Percentiles rank a stretch among this genome's conserved stretches.
Evolutionary conservation across 2,329 filamentous ascomycete genomes (phyloP).

Genomic region (Cladophialophora bantiana): DNA sequence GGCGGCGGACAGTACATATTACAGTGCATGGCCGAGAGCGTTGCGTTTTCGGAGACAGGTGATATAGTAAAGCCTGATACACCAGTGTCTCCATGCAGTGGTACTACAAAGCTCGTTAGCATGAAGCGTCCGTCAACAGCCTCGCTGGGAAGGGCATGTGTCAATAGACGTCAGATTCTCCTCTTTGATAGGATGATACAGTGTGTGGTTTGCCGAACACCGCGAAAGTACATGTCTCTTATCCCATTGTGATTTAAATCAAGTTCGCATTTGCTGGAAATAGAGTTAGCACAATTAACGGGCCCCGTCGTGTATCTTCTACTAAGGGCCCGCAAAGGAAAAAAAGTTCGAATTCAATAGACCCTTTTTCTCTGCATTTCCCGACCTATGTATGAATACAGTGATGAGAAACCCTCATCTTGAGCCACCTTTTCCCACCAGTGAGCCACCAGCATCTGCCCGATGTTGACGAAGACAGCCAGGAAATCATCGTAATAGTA

Average conservation of each 20-base stretch:
- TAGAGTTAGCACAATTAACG: not conserved
- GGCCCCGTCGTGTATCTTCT: not conserved
- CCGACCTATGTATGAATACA: conserved; percentile 16
- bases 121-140: not conserved
- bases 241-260: not conserved
- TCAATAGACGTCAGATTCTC: not conserved
- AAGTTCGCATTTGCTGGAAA: not conserved
- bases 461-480: not conserved
- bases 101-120: not conserved
- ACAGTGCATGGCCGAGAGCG: not conserved
- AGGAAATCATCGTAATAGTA: not conserved
- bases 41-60: not conserved
- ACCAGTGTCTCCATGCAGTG: not conserved
- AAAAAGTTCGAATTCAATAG: not conserved
- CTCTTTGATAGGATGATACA: not conserved
- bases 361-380: not conserved
- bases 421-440: not conserved
- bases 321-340: not conserved
- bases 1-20: not conserved
- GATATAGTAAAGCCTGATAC: not conserved
- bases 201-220: not conserved
- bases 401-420: not conserved
- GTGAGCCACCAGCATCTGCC: conserved; percentile 2
- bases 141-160: not conserved
- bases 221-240: not conserved